Evolutionary conservation across 495 filamentous ascomycete genomes (phyloP).

Genomic region (Mytilinidion resinicola): DNA sequence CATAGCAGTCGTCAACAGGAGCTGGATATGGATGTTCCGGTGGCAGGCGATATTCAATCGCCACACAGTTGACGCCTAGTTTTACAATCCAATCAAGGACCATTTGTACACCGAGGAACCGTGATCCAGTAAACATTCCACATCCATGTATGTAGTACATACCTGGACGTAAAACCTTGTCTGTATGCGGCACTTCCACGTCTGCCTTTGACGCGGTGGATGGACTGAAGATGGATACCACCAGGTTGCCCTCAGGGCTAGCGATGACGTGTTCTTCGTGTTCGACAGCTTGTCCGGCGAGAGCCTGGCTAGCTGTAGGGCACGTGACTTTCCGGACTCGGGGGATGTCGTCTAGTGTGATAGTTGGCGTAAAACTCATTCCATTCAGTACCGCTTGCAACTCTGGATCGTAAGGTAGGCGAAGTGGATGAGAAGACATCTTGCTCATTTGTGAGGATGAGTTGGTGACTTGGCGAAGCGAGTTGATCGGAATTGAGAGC

Average conservation of each 20-base stretch:
- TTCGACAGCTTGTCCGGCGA: not conserved
- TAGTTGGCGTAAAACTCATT: not conserved
- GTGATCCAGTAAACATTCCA: not conserved
- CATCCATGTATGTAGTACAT: not conserved
- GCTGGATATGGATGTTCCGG: slow-evolving; percentile 26
- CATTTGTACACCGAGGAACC: not conserved
- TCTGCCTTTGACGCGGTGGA: too few species aligned
- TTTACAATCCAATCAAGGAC: not conserved
- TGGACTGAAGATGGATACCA: not conserved
- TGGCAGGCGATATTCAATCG: slow-evolving; percentile 32
- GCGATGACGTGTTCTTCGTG: not conserved
- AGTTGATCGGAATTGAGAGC: too few species aligned
- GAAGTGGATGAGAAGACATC: too few species aligned
- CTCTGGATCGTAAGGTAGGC: not conserved
- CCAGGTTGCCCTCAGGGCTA: not conserved
- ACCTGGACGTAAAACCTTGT: not conserved
- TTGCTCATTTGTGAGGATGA: too few species aligned
- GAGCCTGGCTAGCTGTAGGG: not conserved
- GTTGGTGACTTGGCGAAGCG: too few species aligned
- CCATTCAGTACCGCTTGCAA: not conserved
- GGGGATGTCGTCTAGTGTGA: not conserved
- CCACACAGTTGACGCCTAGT: slow-evolving; percentile 10
- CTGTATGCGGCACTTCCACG: too few species aligned
- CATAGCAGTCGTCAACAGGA: slow-evolving; percentile 29
- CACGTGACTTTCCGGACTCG: not conserved